These are phyloP conservation scores for Boletus edulis DNA, from an alignment of 768 basidiomycete genomes.

Conservation along the genomic window DNA sequence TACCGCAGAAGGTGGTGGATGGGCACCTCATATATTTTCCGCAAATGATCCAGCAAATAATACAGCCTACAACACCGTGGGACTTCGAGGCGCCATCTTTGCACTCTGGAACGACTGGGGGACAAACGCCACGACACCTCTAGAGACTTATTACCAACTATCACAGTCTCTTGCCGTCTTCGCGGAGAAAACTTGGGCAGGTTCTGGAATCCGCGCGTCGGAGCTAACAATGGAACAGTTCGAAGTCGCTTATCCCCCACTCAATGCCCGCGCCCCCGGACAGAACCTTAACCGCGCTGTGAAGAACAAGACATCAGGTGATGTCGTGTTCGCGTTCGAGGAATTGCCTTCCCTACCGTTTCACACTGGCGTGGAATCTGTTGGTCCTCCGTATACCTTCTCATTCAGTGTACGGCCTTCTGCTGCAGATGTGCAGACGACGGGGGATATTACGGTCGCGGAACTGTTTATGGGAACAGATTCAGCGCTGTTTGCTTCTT, in stretches of 20 bases:
- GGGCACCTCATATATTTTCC: conserved; percentile 38
- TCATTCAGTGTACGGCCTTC: conserved; percentile 37
- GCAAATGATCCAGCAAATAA: conserved; percentile 31
- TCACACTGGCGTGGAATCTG: conserved; percentile 33
- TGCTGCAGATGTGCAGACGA: conserved; percentile 9
- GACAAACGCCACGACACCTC: conserved; percentile 42
- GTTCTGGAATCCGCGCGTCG: conserved; percentile 34
- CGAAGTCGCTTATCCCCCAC: conserved; percentile 31
- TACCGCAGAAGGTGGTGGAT: conserved; percentile 27
- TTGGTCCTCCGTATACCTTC: conserved; percentile 44
- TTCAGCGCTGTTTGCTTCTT: conserved; percentile 34
- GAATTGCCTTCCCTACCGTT: conserved; percentile 19
- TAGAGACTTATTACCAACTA: conserved; percentile 44
- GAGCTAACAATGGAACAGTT: conserved; percentile 37
- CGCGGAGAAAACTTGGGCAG: conserved; percentile 44
- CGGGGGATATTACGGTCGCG: conserved; percentile 14
- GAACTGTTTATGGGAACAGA: conserved; percentile 36
- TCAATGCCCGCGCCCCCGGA: conserved; percentile 40
- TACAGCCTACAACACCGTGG: conserved; percentile 24
- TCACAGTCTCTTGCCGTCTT: conserved; percentile 40
- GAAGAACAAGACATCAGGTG: conserved; percentile 20
- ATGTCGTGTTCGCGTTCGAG: conserved; percentile 31
- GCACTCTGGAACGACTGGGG: conserved; percentile 47
- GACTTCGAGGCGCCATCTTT: conserved; percentile 36
- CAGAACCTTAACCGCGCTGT: conserved; percentile 44